Percentiles rank a stretch among this genome's conserved stretches.
phyloP scores from a whole-genome alignment of 805 yeast species.

The Nakazawaea ernobii region DNA sequence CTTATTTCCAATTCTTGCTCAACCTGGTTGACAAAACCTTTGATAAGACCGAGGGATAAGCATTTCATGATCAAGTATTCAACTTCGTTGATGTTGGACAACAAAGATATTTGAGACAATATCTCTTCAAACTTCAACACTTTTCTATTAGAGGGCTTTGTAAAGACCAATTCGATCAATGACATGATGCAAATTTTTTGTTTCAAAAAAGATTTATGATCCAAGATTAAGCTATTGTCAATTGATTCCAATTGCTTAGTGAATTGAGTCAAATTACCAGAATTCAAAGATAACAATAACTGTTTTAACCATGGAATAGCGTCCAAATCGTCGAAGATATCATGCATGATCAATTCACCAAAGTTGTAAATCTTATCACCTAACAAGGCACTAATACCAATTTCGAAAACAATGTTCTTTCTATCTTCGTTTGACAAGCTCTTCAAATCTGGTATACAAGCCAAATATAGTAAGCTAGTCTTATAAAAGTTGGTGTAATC shows the following conservation, averaged over 20 bases:
- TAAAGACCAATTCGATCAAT: conserved; percentile 79
- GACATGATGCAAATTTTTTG: conserved; percentile 93
- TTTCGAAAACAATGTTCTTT: conserved; percentile 53
- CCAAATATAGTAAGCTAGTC: conserved; percentile 74
- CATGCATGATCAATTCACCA: conserved; percentile 91
- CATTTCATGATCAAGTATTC: conserved; percentile 92
- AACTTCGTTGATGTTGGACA: conserved; percentile 61
- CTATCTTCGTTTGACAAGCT: conserved; percentile 20
- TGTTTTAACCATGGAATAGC: conserved; percentile 66
- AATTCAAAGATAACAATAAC: conserved; percentile 63
- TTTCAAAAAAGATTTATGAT: conserved; percentile 61
- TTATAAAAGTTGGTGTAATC: conserved; percentile 81
- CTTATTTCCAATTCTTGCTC: conserved; percentile 69
- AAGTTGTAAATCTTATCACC: conserved; percentile 93
- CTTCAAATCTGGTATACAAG: conserved; percentile 42
- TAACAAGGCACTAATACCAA: conserved; percentile 78
- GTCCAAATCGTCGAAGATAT: conserved; percentile 52
- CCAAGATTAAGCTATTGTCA: conserved; percentile 47
- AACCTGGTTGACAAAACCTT: conserved; percentile 90
- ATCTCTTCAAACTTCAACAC: conserved; percentile 69
- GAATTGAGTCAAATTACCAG: conserved; percentile 70
- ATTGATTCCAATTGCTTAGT: conserved; percentile 13
- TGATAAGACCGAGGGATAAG: conserved; percentile 72
- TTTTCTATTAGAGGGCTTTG: conserved; percentile 68
- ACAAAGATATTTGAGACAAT: conserved; percentile 57